These are phyloP conservation scores for Sarcomyxa edulis DNA, from an alignment of 768 basidiomycete species.

Conservation along the genomic window DNA sequence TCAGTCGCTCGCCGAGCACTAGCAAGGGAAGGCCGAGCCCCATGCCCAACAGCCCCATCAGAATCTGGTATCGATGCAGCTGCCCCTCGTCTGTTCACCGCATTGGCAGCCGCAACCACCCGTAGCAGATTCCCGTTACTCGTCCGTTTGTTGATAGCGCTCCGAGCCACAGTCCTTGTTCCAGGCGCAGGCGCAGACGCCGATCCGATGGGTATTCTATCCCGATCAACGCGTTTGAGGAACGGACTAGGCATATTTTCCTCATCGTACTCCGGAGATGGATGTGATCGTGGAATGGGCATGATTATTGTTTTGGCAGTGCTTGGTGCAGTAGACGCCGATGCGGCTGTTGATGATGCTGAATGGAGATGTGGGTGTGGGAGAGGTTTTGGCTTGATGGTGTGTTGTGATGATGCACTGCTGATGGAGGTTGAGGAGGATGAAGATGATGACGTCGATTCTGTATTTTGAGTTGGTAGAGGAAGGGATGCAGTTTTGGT, in stretches of 20 bases:
- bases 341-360: conserved; percentile 10
- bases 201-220: conserved; percentile 12
- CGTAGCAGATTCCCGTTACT: conserved; percentile 52
- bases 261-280: conserved; percentile 63
- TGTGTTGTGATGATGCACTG: conserved; percentile 13
- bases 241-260: conserved; percentile 87
- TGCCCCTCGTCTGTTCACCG: conserved; percentile 20
- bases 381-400: conserved; percentile 29
- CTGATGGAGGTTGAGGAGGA: conserved; percentile 5
- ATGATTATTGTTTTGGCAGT: conserved; percentile 14
- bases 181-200: background rate
- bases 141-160: conserved; percentile 25
- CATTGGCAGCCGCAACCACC: conserved; percentile 57
- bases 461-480: conserved; percentile 29
- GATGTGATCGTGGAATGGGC: conserved; percentile 20
- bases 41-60: conserved; percentile 7
- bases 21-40: conserved; percentile 35
- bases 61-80: conserved; percentile 11
- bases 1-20: conserved; percentile 45
- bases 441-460: conserved; percentile 11
- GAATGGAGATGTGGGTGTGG: conserved; percentile 36
- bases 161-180: conserved; percentile 4
- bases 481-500: conserved; percentile 18
- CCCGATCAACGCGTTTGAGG: conserved; percentile 51
- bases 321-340: conserved; percentile 11